Percentiles rank a stretch among this genome's conserved stretches.
Conservation (phyloP, 2,329 filamentous ascomycete genomes). For the Cladobotryum mycophilum region DNA sequence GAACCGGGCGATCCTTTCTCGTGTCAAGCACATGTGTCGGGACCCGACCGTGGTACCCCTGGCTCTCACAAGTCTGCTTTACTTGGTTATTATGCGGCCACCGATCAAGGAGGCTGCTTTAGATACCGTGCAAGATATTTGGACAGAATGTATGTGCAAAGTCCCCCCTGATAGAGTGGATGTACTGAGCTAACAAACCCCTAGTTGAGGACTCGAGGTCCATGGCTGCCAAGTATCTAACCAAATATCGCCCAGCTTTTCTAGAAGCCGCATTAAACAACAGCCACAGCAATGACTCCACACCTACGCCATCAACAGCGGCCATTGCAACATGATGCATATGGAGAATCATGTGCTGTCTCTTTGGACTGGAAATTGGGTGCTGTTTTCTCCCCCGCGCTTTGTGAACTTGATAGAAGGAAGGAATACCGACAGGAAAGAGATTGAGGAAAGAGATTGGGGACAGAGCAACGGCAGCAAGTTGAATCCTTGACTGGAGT, state of each 20-base stretch:
- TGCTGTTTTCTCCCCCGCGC: too few relatives aligned
- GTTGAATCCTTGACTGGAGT: background rate
- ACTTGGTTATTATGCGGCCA: conserved; percentile 61
- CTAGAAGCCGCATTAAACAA: conserved; percentile 26
- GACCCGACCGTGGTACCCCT: conserved; percentile 60
- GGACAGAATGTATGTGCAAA: conserved; percentile 53
- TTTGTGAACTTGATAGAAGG: background rate
- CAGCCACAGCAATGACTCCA: conserved; percentile 16
- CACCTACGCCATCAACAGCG: conserved; percentile 17
- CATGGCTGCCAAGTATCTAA: conserved; percentile 56
- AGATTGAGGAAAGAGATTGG: background rate
- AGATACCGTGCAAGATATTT: conserved; percentile 60
- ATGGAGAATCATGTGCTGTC: background rate
- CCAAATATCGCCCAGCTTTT: conserved; percentile 54
- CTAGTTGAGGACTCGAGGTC: conserved; percentile 57
- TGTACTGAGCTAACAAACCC: conserved; percentile 1
- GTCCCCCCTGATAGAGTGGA: background rate
- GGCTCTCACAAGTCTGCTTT: conserved; percentile 58
- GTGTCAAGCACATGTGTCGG: conserved; percentile 62
- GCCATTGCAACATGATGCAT: conserved; percentile 27
- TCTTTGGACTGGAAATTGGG: background rate
- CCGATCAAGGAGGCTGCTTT: conserved; percentile 57
- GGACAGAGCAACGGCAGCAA: background rate
- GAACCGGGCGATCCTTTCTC: conserved; percentile 62
- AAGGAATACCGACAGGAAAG: background rate